These are phyloP conservation scores for Ceratobasidium papillatum DNA, from an alignment of 1,284 basidiomycete species.

Conservation along the genomic window DNA sequence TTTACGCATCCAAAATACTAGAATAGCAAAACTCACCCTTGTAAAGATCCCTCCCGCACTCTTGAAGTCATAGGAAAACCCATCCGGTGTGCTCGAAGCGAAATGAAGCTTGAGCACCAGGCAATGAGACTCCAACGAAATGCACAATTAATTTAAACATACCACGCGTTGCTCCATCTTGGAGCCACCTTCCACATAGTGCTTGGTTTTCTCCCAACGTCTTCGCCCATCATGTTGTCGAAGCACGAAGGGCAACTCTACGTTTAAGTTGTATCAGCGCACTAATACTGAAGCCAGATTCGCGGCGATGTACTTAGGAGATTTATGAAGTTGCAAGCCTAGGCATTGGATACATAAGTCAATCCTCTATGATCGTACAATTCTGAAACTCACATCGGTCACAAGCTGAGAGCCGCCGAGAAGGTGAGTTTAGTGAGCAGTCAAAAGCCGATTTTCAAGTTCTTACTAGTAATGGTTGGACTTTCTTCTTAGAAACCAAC, in stretches of 20 bases:
- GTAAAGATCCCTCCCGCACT: neutral
- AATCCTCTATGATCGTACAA: neutral
- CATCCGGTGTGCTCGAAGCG: neutral
- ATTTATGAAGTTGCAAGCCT: neutral
- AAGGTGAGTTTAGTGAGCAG: neutral
- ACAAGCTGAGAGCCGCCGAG: neutral
- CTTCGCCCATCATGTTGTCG: neutral
- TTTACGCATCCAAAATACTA: too few species aligned
- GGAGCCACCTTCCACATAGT: neutral
- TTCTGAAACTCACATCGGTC: neutral
- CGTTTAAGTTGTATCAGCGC: neutral
- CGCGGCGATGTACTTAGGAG: neutral
- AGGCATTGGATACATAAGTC: neutral
- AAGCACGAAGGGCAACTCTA: conserved; percentile 4
- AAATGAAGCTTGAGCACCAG: neutral
- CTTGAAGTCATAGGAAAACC: neutral
- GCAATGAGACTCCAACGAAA: neutral
- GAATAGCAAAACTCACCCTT: neutral
- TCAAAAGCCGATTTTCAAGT: too few species aligned
- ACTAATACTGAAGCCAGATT: neutral
- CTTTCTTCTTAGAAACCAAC: neutral
- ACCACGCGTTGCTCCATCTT: neutral
- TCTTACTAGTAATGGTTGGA: neutral
- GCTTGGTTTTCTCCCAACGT: neutral
- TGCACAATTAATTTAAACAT: neutral